A percentile compares a stretch with the other conserved stretches of the same genome.
These are phyloP conservation scores for Pseudonitzschia delicatissima DNA, from an alignment of 108 stramenopile genomes.

Conservation along the genomic window DNA sequence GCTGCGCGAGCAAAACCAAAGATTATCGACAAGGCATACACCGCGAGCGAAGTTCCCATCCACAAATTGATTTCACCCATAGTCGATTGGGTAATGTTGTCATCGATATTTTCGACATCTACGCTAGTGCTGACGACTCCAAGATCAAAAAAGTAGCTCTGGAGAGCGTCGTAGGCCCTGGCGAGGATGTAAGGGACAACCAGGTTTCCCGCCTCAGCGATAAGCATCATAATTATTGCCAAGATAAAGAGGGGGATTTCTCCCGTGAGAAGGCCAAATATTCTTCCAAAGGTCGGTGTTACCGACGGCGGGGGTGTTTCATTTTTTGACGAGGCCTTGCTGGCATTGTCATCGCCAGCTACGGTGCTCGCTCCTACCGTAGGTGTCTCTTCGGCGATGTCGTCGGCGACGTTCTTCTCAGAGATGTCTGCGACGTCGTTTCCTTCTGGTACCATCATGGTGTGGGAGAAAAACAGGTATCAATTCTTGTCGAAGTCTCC, in stretches of 20 bases:
- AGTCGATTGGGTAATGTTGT: constrained; percentile 15
- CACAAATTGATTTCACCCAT: constrained; percentile 41
- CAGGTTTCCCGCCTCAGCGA: constrained; percentile 33
- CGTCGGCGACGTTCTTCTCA: too few species aligned
- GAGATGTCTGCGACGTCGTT: too few species aligned
- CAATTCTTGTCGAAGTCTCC: too few species aligned
- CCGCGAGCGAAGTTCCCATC: constrained; percentile 39
- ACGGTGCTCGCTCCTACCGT: neutral
- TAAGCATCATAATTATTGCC: constrained; percentile 35
- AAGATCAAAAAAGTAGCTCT: neutral
- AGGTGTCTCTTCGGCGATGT: neutral
- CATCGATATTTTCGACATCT: neutral
- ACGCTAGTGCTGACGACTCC: neutral
- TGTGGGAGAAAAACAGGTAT: too few species aligned
- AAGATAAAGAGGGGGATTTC: constrained; percentile 37
- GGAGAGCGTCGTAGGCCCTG: constrained; percentile 44
- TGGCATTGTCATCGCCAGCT: too few species aligned
- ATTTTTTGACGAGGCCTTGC: neutral
- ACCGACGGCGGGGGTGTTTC: neutral
- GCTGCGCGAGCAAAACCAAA: constrained; percentile 44
- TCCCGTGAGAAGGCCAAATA: constrained; percentile 19
- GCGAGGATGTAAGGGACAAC: constrained; percentile 45
- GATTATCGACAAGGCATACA: constrained; percentile 26
- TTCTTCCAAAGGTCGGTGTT: constrained; percentile 12
- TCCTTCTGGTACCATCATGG: too few species aligned